Evolutionary conservation across 495 filamentous ascomycete genomes (phyloP).

Genomic region (Pyronema omphalodes): DNA sequence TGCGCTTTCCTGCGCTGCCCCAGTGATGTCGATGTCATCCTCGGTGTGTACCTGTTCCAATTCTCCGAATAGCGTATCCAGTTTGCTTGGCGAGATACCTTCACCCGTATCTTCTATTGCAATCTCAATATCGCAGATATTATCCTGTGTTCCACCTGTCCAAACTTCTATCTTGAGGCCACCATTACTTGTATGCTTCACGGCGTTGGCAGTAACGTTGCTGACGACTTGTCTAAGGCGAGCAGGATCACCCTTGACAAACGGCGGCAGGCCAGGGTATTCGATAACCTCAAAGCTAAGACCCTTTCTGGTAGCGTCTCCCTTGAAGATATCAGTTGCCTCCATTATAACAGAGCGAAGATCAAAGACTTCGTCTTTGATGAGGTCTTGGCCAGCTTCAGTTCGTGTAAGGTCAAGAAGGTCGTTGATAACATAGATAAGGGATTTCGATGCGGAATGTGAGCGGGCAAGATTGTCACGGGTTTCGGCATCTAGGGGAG

Average conservation of each 20-base stretch:
- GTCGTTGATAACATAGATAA: constrained; percentile 94
- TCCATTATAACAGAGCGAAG: constrained; percentile 53
- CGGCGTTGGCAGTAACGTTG: constrained; percentile 71
- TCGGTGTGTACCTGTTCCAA: constrained; percentile 68
- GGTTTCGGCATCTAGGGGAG: constrained; percentile 61
- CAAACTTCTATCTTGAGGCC: constrained; percentile 54
- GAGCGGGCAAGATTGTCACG: constrained; percentile 73
- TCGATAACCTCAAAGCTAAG: constrained; percentile 48
- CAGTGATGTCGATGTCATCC: constrained; percentile 20
- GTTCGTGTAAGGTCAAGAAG: constrained; percentile 80
- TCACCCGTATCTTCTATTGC: constrained; percentile 59
- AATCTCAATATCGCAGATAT: constrained; percentile 44
- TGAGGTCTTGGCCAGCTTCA: constrained; percentile 60
- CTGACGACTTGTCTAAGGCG: constrained; percentile 61
- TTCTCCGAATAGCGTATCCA: constrained; percentile 67
- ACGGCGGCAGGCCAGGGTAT: constrained; percentile 48
- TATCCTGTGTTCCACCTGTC: constrained; percentile 11
- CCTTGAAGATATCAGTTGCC: constrained; percentile 52
- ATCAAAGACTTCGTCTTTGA: constrained; percentile 71
- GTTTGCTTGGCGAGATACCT: constrained; percentile 53
- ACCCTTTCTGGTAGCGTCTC: constrained; percentile 57
- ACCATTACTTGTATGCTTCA: constrained; percentile 60
- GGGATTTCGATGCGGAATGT: constrained; percentile 86
- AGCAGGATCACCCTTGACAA: constrained; percentile 62
- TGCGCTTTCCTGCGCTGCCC: constrained; percentile 20